Base-by-base conservation (phyloP, 2,329 filamentous ascomycete genomes). In the Zopfia rhizophila region DNA sequence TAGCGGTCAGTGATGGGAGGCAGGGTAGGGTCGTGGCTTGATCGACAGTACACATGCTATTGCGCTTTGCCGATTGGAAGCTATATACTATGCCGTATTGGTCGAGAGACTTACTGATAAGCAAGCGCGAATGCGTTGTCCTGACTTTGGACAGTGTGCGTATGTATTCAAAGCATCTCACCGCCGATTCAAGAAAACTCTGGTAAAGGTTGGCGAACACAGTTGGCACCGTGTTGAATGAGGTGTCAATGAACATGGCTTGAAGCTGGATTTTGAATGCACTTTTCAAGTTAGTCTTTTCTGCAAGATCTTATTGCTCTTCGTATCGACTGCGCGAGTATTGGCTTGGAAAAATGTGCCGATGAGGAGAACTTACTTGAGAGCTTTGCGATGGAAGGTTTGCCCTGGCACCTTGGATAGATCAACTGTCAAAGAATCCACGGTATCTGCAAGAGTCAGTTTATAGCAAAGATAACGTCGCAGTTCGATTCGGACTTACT, bases 261-360 rank as follows among this genome's bases (percentile, higher is more conserved):
- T 94, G 89, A 38, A 91, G 86, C 66, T 96, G 90, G 39, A 94
- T 85, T 68, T 91, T 92, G 77, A 97, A 91, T 3, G 85, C 75
- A 61, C 75, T 78, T 49, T 58, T 44, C 48, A 38, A 25, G 58
- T 63, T 41, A 64, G 57, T 45, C 27, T 45, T 13, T 13, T 29
- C 25, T 13, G 17, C 35, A 22, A n/a, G n/a, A n/a, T n/a, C n/a
- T n/a, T n/a, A 28, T 28, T 13, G 23, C 22, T 12, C 23, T 14
- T 38, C 35, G 35, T 38, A 38, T 16, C 18, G 5, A 10, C 22
- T 8, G 37, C 13, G 19, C 11, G 17, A 7, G 37, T 12, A 28
- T 17, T 18, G 22, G 17, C 5, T 23, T 21, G n/a, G 30, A 17
- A 23, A 31, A 14, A 14, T 10, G 10, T 7, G 22, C 7, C 30